Base-by-base conservation (phyloP, 192 early-diverging fungal genomes). In the Entomortierella chlamydospora region DNA sequence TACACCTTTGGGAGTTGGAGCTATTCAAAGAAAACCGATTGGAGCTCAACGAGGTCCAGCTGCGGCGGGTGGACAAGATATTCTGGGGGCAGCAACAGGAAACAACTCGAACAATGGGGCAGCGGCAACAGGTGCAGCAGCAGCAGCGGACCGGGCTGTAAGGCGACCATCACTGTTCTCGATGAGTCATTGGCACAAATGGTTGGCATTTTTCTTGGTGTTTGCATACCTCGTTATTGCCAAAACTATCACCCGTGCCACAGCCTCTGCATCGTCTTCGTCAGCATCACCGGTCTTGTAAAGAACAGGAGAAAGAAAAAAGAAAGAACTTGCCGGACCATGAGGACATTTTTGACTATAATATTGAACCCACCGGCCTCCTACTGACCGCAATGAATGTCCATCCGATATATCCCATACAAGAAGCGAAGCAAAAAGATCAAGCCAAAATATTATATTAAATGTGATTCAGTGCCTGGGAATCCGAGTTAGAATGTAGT, bases 221-320 rank as follows among this genome's bases (percentile, higher is more conserved):
- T 89, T 84, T 81, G 83, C 86, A 31, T 89, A 89, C 33, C 81
- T 89, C 39, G 73, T 89, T 17, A 62, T 86, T 28, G 81, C 85
- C 39, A 89, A 87, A 61, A 72, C 85, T 26, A 68, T 84, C 42
- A 68, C 69, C 30, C 72, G 83, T 29, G 76, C 76, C 5, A 66
- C 76, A 23, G 71, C 71, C 0, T 59, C 71, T 17, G 47, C 72
- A 10, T 61, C 64, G 2, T 25, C 57, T 28, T 23, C 45, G 10
- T 58, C 62, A 12, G 51, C 58, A 57, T 58, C 62, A n/a, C 54
- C 68, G 30, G 20, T 47, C 1, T 22, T 50, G 1, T 61, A 31
- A 61, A 11, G 20, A 43, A 9, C 4, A 47, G 20, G 5, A 12
- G 15, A 47, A 12, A 12, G 45, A 20, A 47, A 47, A 47, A 47